Evolutionary conservation across 2,329 filamentous ascomycete species (phyloP).

Genomic region (Cyphellophora attinorum): DNA sequence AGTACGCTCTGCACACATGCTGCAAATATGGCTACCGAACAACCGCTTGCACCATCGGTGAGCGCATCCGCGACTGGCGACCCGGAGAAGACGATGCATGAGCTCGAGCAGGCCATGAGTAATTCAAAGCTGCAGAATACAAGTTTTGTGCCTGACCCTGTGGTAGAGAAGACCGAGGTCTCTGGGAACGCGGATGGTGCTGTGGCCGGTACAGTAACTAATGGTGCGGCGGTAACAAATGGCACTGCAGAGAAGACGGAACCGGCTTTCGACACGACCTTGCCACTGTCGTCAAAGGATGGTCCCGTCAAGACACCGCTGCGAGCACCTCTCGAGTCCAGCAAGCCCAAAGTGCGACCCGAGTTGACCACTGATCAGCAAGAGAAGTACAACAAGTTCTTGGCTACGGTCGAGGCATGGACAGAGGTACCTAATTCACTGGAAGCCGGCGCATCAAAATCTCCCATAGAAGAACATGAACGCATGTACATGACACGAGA

Average conservation of each 20-base stretch:
- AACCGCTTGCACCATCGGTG: neutral
- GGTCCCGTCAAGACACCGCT: constrained; percentile 48
- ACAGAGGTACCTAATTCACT: constrained; percentile 56
- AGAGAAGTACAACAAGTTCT: constrained; percentile 68
- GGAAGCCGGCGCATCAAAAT: constrained; percentile 46
- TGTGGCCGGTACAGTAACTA: constrained; percentile 1
- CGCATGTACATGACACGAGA: constrained; percentile 86
- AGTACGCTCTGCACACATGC: neutral
- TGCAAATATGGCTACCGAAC: constrained; percentile 2
- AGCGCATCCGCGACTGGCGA: constrained; percentile 3
- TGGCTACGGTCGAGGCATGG: constrained; percentile 63
- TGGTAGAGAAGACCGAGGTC: neutral
- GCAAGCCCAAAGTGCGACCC: constrained; percentile 47
- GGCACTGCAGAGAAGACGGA: constrained; percentile 1
- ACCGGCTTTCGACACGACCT: constrained; percentile 7
- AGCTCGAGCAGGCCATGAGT: constrained; percentile 7
- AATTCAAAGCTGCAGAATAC: constrained; percentile 8
- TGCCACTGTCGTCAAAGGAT: constrained; percentile 28
- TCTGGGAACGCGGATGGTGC: neutral
- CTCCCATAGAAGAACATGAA: constrained; percentile 67
- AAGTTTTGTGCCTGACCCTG: neutral
- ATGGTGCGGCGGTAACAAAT: neutral
- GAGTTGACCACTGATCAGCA: constrained; percentile 67
- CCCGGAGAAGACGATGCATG: constrained; percentile 11
- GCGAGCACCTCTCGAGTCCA: constrained; percentile 44